Percentiles rank a stretch among this genome's conserved stretches.
phyloP scores from a whole-genome alignment of 2,329 filamentous ascomycete species.

The Tympanopsis confertula region DNA sequence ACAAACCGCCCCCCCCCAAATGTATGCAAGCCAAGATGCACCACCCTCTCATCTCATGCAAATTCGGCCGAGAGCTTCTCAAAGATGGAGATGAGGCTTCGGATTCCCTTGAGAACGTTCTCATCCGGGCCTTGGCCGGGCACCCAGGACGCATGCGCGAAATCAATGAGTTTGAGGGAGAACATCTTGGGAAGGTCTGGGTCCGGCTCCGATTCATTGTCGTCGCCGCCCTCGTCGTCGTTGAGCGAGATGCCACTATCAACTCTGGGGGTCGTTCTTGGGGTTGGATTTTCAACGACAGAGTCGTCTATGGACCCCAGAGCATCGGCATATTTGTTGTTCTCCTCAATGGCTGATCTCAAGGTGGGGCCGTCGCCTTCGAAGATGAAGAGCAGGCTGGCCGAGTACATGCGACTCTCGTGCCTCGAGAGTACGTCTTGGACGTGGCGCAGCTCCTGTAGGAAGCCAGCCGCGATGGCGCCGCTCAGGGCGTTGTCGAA shows the following conservation, averaged over 20 bases:
- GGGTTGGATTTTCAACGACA: slow-evolving; percentile 8
- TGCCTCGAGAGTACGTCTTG: slow-evolving; percentile 39
- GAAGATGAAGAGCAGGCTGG: slow-evolving; percentile 50
- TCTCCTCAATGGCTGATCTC: slow-evolving; percentile 38
- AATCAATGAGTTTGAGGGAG: slow-evolving; percentile 83
- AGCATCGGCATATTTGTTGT: slow-evolving; percentile 34
- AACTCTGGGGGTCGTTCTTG: slow-evolving; percentile 30
- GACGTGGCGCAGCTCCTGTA: slow-evolving; percentile 37
- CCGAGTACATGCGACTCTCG: slow-evolving; percentile 53
- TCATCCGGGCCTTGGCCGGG: slow-evolving; percentile 76
- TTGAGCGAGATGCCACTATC: slow-evolving; percentile 43
- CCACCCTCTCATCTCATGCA: too few species aligned
- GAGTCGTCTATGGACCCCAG: slow-evolving; percentile 38
- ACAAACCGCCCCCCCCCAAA: too few species aligned
- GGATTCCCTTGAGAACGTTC: slow-evolving; percentile 66
- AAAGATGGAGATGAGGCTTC: slow-evolving; percentile 62
- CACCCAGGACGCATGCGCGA: slow-evolving; percentile 81
- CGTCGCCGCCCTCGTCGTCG: slow-evolving; percentile 33
- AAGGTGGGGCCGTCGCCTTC: slow-evolving; percentile 50
- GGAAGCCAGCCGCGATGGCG: slow-evolving; percentile 40
- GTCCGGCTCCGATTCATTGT: slow-evolving; percentile 38
- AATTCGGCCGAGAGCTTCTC: slow-evolving; percentile 42
- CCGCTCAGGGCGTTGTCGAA: slow-evolving; percentile 46
- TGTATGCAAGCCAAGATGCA: too few species aligned
- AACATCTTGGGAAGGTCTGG: slow-evolving; percentile 51